These are phyloP conservation scores for Papiliotrema fonsecae DNA, from an alignment of 1,284 basidiomycete genomes.

Conservation along the genomic window DNA sequence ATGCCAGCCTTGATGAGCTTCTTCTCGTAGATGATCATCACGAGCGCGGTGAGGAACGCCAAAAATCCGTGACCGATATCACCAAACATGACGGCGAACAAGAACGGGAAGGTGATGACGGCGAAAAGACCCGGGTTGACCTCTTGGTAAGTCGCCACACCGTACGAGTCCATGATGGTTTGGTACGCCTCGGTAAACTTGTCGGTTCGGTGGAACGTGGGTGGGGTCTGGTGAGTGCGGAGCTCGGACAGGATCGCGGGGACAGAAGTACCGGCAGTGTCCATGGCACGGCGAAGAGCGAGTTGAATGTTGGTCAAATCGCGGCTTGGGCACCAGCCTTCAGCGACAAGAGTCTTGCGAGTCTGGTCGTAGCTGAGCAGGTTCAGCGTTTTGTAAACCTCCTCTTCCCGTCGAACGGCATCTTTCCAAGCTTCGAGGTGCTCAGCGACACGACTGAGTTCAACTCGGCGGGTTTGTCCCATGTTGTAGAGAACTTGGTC, in stretches of 20 bases:
- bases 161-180: slow-evolving; percentile 96
- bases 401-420: slow-evolving; percentile 90
- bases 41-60: slow-evolving; percentile 68
- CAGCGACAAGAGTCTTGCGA: slow-evolving; percentile 91
- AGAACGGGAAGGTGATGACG: slow-evolving; percentile 92
- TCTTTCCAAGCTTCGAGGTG: slow-evolving; percentile 86
- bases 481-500: slow-evolving; percentile 88
- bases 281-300: slow-evolving; percentile 87
- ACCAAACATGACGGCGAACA: slow-evolving; percentile 99
- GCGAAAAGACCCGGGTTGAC: slow-evolving; percentile 95
- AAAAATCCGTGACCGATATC: slow-evolving; percentile 95
- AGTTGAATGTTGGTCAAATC: slow-evolving; percentile 84
- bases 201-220: slow-evolving; percentile 92
- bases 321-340: slow-evolving; percentile 94
- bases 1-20: slow-evolving; percentile 70
- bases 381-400: slow-evolving; percentile 91
- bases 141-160: slow-evolving; percentile 91
- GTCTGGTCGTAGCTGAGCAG: slow-evolving; percentile 90
- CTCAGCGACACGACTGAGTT: slow-evolving; percentile 83
- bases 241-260: slow-evolving; percentile 91
- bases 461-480: slow-evolving; percentile 73
- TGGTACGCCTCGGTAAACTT: slow-evolving; percentile 98
- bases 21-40: slow-evolving; percentile 82
- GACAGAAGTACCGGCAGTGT: slow-evolving; percentile 87
- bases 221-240: slow-evolving; percentile 83